phyloP scores from a whole-genome alignment of 495 filamentous ascomycete species.

The Hyphodiscus hymeniophilus region DNA sequence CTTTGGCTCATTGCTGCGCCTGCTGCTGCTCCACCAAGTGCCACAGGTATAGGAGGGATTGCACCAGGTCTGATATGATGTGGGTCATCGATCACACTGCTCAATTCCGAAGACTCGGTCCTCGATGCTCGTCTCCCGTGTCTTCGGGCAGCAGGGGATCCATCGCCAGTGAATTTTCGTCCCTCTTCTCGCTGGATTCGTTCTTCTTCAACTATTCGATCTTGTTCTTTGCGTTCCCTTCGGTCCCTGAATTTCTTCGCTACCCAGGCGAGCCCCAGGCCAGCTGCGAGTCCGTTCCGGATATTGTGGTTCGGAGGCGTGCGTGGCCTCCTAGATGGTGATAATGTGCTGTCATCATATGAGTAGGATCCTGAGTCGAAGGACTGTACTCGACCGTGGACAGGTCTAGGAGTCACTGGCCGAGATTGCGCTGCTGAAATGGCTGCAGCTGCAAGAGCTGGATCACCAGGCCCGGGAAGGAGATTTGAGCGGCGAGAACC shows the following conservation, averaged over 20 bases:
- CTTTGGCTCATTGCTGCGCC: slow-evolving; percentile 20
- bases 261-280: slow-evolving; percentile 57
- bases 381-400: slow-evolving; percentile 26
- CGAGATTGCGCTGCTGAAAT: slow-evolving; percentile 32
- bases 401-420: slow-evolving; percentile 34
- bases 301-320: slow-evolving; percentile 36
- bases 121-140: slow-evolving; percentile 37
- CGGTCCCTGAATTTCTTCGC: slow-evolving; percentile 56
- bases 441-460: slow-evolving; percentile 29
- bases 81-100: slow-evolving; percentile 15
- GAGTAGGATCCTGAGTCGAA: slow-evolving; percentile 36
- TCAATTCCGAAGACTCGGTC: slow-evolving; percentile 24
- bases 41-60: slow-evolving; percentile 38
- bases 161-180: slow-evolving; percentile 45
- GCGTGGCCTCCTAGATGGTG: slow-evolving; percentile 29
- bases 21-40: slow-evolving; percentile 18
- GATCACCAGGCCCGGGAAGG: slow-evolving; percentile 32
- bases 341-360: slow-evolving; percentile 36
- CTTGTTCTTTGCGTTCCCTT: slow-evolving; percentile 54
- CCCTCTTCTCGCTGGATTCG: slow-evolving; percentile 23
- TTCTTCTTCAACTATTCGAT: slow-evolving; percentile 48
- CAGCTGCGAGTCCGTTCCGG: slow-evolving; percentile 55
- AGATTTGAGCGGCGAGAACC: slow-evolving; percentile 19
- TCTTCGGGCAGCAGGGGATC: slow-evolving; percentile 37
- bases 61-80: slow-evolving; percentile 12